A percentile compares a stretch with the other conserved stretches of the same genome.
phyloP scores from a whole-genome alignment of 1,284 basidiomycete species.

The Amylostereum chailletii region DNA sequence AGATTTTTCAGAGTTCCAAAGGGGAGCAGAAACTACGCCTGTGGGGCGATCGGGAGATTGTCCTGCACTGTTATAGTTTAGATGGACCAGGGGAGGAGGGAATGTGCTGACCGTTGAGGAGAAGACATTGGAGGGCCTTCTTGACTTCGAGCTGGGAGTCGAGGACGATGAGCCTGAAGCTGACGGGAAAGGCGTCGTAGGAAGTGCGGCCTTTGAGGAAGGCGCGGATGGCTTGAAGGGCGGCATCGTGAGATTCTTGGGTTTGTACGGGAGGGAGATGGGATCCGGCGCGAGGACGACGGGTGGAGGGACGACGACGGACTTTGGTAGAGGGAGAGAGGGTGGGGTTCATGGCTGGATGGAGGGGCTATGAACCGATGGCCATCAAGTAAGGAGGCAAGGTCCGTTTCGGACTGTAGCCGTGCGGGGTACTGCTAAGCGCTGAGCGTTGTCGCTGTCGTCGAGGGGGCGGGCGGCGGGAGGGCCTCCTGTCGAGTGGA shows the following conservation, averaged over 20 bases:
- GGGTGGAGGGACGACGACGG: conserved; percentile 32
- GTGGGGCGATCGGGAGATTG: conserved; percentile 1
- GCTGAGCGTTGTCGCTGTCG: too few species aligned
- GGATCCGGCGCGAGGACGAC: conserved; percentile 46
- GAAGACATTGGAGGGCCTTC: conserved; percentile 84
- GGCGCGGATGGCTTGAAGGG: conserved; percentile 69
- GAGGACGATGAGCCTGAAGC: conserved; percentile 92
- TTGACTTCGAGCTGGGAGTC: conserved; percentile 93
- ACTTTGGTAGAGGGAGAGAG: conserved; percentile 29
- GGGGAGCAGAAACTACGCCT: conserved; percentile 96
- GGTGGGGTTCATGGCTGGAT: conserved; percentile 28
- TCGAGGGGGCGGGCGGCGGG: too few species aligned
- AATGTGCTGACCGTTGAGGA: conserved; percentile 66
- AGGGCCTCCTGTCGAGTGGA: too few species aligned
- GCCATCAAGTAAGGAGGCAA: background rate
- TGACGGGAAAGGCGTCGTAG: conserved; percentile 95
- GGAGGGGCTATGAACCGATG: conserved; percentile 7
- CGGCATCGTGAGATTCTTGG: conserved; percentile 64
- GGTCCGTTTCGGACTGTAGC: background rate
- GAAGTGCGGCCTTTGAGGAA: conserved; percentile 82
- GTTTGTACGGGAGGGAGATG: conserved; percentile 46
- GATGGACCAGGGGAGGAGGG: too few species aligned
- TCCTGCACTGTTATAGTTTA: too few species aligned
- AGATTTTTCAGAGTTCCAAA: conserved; percentile 94
- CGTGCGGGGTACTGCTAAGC: background rate